Base-by-base conservation (phyloP, 1,139 yeast genomes). In the Magnusiomyces suaveolens region DNA sequence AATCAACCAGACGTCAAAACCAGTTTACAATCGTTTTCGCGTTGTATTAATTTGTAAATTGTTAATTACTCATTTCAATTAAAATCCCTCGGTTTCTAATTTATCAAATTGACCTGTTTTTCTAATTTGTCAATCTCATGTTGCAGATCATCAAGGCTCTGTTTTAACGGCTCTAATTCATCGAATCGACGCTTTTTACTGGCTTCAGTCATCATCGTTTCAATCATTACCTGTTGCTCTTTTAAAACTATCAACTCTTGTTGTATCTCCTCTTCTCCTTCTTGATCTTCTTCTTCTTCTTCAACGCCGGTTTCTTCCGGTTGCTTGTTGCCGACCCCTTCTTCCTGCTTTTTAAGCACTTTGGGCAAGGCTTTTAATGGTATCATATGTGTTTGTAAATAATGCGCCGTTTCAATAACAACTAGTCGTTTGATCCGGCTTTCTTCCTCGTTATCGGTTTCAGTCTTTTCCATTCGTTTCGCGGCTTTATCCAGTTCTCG, bases 241-340 rank as follows among this genome's bases (percentile, higher is more conserved):
- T 84, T 84, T 69, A 88, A 72, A 16, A 90, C 96, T 84, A 89
- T 85, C 55, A 90, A 69, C 61, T 85, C 84, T 62, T 88, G 94
- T 55, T 94, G 74, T 41, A 78, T 70, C 56, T 76, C 77, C 43
- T 57, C 59, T 16, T 56, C 53, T n/a, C 55, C 51, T 23, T 56
- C 54, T 26, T 51, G 53, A 16, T 56, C 54, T 38, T 56, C 57
- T 25, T 57, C 56, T 2, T 36, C 29, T 57, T 51, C 43, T 47
- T 46, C 56, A 43, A 56, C 41, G 44, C 57, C 51, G 3, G 4
- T 33, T 32, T 47, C 43, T 33, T 32, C 50, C 32, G 51, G 38
- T 38, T 33, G 25, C 36, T 26, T 46, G 20, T 48, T 55, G 41
- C 36, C 55, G n/a, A 55, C 46, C 24, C 24, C 49, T 24, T 41